Conservation (phyloP, 2,329 filamentous ascomycete genomes). For the Nemania diffusa region DNA sequence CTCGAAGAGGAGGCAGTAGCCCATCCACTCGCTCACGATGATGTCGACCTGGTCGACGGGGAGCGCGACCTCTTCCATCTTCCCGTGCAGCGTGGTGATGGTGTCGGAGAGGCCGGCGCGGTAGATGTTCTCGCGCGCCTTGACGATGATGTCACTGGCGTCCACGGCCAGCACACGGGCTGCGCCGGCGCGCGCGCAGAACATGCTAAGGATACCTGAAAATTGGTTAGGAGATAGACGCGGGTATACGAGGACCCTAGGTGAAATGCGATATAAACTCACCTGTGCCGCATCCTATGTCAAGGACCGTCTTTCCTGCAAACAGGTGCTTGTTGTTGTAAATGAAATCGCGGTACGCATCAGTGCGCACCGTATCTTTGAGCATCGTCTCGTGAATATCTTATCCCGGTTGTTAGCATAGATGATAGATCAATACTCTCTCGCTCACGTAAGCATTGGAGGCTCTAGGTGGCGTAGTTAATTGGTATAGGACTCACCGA, state of each 20-base stretch:
- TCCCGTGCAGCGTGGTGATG: constrained; percentile 84
- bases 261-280: constrained; percentile 40
- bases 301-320: constrained; percentile 84
- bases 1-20: constrained; percentile 91
- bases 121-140: constrained; percentile 85
- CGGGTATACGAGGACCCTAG: constrained; percentile 7
- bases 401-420: constrained; percentile 21
- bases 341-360: constrained; percentile 94
- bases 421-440: background rate
- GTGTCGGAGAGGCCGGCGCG: constrained; percentile 78
- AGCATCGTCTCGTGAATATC: constrained; percentile 97
- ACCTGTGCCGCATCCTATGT: constrained; percentile 86
- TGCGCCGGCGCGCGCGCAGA: constrained; percentile 90
- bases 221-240: background rate
- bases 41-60: constrained; percentile 88
- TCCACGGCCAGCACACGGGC: constrained; percentile 90
- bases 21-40: constrained; percentile 98
- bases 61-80: constrained; percentile 85
- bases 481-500: constrained; percentile 59
- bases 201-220: constrained; percentile 87
- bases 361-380: constrained; percentile 87
- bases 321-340: constrained; percentile 92
- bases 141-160: constrained; percentile 89
- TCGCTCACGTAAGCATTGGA: background rate
- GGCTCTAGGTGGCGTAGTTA: background rate